Evolutionary conservation across 306 rosid species (phyloP), one percentile per base, ranked within the genome.

Genomic region (Aeschynomene evenia): DNA sequence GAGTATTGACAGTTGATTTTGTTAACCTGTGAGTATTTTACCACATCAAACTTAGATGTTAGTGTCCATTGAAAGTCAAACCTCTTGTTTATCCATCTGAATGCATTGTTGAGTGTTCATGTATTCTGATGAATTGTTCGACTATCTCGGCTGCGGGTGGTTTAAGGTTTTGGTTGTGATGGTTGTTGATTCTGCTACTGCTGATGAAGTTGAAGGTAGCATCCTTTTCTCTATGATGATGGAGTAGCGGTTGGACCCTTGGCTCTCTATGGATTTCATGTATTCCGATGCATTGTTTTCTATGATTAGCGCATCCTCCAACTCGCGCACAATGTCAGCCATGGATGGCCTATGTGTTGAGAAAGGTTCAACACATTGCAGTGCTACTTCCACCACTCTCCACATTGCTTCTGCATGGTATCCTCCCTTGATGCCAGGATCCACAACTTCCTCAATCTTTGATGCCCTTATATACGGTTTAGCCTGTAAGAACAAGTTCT

Each of bases 201-300:
- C 74, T 49, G 84, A 69, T n/a, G 88, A 63, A 57, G 86, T 71
- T 26, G 94, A 55, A 2, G 95, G 82, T 3, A 61, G 77, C 46
- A 67, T 79, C 78, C 81, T 81, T 79, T 82, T 85, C 61, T 90
- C 97, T 72, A 84, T 53, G 62, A 77, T 86, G 28, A 87, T 42
- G 6, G 98, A 88, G 81, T 80, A 83, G 69, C 82, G 91, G 77
- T 85, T 88, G 28, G 97, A 94, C 16, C 91, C 89, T 28, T 84
- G 71, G 79, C 98, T 94, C 71, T 94, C 98, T 53, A 94, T 85
- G 57, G 98, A 94, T 66, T 85, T 88, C 97, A 87, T 94, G 81
- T 94, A 94, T 73, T 90, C 98, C 10, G 98, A 90, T 45, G 98
- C 97, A 42, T 94, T 94, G 84, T 86, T 94, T 72, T 90, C 98